These are phyloP conservation scores for Fonsecaea pugnacius DNA, from an alignment of 2,329 filamentous ascomycete genomes.

Conservation along the genomic window DNA sequence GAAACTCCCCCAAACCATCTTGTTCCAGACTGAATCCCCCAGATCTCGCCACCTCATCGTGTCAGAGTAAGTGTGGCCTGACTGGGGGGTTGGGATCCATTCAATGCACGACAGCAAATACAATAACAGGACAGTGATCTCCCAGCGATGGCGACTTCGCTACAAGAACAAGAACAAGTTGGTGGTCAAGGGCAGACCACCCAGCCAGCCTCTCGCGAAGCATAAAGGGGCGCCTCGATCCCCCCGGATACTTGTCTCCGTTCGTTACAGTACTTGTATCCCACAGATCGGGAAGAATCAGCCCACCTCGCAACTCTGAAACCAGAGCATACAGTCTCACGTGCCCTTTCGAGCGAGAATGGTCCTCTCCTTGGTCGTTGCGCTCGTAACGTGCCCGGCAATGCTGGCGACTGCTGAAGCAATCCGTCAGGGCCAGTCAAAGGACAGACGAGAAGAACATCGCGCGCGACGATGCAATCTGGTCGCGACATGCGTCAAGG, in stretches of 20 bases:
- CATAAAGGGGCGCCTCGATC: background rate
- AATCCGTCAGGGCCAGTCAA: conserved; percentile 56
- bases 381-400: conserved; percentile 50
- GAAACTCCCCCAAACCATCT: background rate
- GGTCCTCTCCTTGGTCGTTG: conserved; percentile 51
- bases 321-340: background rate
- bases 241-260: background rate
- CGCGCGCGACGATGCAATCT: conserved; percentile 56
- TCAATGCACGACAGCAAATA: background rate
- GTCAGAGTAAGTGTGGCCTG: background rate
- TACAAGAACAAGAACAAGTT: background rate
- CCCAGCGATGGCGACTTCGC: background rate
- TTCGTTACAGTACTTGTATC: too few relatives aligned
- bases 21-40: background rate
- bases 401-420: conserved; percentile 56
- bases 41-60: background rate
- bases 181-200: background rate
- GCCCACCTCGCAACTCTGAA: background rate
- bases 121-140: conserved; percentile 5
- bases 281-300: background rate
- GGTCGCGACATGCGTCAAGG: conserved; percentile 52
- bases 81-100: background rate
- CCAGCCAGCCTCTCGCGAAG: background rate
- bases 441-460: conserved; percentile 57
- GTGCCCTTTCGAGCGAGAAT: conserved; percentile 38